Evolutionary conservation across 2,329 filamentous ascomycete genomes (phyloP), one percentile per base, ranked within the genome.

Genomic region (Stagonosporopsis rhizophila): DNA sequence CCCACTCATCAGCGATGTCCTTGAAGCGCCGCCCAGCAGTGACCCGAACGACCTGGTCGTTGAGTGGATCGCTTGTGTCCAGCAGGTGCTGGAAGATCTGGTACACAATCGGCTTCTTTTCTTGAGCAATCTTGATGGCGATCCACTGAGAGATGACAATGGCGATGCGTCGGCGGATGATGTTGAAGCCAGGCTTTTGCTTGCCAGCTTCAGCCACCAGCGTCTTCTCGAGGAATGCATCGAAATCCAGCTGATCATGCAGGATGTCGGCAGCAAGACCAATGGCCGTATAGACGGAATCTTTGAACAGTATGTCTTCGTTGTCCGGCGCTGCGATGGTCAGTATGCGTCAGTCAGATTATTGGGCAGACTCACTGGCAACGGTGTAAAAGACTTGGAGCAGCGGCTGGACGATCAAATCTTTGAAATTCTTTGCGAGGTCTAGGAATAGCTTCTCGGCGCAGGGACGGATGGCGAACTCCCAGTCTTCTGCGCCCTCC

Each of bases 381-480:
- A 92, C 90, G 7, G 86, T 87, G 62, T 89, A 83, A 73, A 98
- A 97, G 65, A 97, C 96, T 44, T 85, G 82, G 40, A 98, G 80
- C 25, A 99, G 80, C 15, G 92, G 92, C 41, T 89, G 85, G 9
- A 91, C 85, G 35, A 98, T 84, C 25, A 96, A 81, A 42, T 88
- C 81, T 77, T 95, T 96, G 82, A 91, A 96, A 78, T 96, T 89
- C 59, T 91, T 90, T 58, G 96, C 86, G 17, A 99, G 85, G 68
- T 97, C 93, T 64, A 97, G 83, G 76, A 98, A 96, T 14, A 99
- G 82, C 75, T 93, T 96, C 76, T 99, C 95, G 0, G 95, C 89
- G 72, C 94, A 98, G 2, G 93, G 91, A 28, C 94, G 87, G 49
- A 98, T 89, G 56, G 94, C 91, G 80, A 93, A 97, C 69, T 98